Evolutionary conservation across 1,284 basidiomycete genomes (phyloP), one percentile per base, ranked within the genome.

Genomic region (Cutaneotrichosporon arboriforme): DNA sequence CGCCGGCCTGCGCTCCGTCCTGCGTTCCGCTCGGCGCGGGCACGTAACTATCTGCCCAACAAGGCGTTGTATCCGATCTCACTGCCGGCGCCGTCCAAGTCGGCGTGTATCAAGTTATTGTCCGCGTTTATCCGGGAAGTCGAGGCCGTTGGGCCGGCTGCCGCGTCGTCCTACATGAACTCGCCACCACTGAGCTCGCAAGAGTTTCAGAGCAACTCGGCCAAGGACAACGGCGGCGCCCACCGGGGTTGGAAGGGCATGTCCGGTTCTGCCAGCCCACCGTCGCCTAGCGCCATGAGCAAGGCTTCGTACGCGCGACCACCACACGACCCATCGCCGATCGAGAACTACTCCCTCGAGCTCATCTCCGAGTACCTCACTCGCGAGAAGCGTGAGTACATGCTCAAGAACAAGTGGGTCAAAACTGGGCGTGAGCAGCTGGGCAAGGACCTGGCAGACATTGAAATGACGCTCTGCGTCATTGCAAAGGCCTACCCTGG

Each of bases 311-410:
- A 43, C 4, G 3, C 17, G 1, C 34, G 42, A 23, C n/a, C 36
- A 2, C 49, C 52, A 4, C 18, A 57, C 1, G 66, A 67, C 40
- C 41, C 59, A 0, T 59, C 65, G 8, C 64, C 67, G 1, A 37
- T 69, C 10, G 64, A 67, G n/a, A 64, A 54, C 34, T 76, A 68
- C 51, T 60, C 70, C 0, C 54, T 70, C 23, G 74, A 76, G 54
- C 58, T 76, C 17, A 40, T 74, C 10, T 72, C 69, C 4, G 74
- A 76, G 52, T 76, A 57, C 37, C 46, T 72, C 18, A 66, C 67
- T 1, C 60, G 73, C 21, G 74, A 76, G 54, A 76, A 74, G 60
- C 63, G 74, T 33, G 74, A 76, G 33, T 65, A 70, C 52, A 76
- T 74, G 67, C 51, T 68, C n/a, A 70, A 69, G 43, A 61, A 60